Percentiles rank a stretch among this genome's conserved stretches.
These are phyloP conservation scores for Rhodocollybia butyracea DNA, from an alignment of 768 basidiomycete species.

Conservation along the genomic window DNA sequence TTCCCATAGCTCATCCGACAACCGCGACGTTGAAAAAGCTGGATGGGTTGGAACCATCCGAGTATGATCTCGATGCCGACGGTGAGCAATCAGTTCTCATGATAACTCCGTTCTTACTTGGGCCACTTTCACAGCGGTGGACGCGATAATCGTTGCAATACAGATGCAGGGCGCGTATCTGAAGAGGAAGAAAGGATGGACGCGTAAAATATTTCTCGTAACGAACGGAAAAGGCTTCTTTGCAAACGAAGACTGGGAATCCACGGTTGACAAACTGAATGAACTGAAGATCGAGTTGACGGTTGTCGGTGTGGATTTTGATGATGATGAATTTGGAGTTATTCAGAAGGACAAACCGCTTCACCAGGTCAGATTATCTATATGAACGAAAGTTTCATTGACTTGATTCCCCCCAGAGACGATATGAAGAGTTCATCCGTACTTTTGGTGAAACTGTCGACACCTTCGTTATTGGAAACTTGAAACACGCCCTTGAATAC, in stretches of 20 bases:
- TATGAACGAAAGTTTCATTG: background rate
- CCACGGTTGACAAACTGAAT: conserved; percentile 63
- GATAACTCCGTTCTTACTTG: background rate
- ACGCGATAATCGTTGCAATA: conserved; percentile 82
- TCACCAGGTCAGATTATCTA: conserved; percentile 56
- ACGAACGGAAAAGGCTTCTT: conserved; percentile 83
- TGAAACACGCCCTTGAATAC: no score
- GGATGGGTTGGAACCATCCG: conserved; percentile 57
- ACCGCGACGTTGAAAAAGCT: conserved; percentile 64
- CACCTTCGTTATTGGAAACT: no score
- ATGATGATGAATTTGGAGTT: conserved; percentile 63
- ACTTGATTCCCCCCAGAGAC: conserved; percentile 38
- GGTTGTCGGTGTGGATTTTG: conserved; percentile 85
- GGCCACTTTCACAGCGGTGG: conserved; percentile 70
- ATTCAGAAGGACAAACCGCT: conserved; percentile 64
- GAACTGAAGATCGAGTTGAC: conserved; percentile 53
- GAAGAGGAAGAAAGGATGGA: conserved; percentile 75
- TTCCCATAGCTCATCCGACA: conserved; percentile 66
- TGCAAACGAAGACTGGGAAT: conserved; percentile 74
- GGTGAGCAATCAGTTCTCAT: conserved; percentile 39
- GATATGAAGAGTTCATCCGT: conserved; percentile 79
- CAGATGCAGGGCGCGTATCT: conserved; percentile 74
- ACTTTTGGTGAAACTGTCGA: no score
- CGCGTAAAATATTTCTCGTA: conserved; percentile 75
- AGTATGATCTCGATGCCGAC: conserved; percentile 55